Percentiles rank a stretch among this genome's conserved stretches.
These are phyloP conservation scores for Serendipita indica DNA, from an alignment of 768 basidiomycete genomes.

Conservation along the genomic window DNA sequence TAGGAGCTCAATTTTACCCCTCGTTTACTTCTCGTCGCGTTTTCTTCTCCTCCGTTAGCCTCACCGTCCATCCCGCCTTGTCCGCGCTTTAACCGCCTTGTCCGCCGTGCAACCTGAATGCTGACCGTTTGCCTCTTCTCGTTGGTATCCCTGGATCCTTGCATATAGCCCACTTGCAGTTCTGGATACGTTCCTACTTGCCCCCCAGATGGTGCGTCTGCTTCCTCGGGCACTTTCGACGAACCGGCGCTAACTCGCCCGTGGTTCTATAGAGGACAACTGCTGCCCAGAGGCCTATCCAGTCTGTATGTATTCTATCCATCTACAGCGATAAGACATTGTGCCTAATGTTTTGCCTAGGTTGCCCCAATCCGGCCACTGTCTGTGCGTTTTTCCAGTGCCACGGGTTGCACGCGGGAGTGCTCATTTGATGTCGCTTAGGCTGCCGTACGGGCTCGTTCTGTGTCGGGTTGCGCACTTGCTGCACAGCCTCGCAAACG, in stretches of 20 bases:
- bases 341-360: not conserved
- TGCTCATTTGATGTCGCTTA: not conserved
- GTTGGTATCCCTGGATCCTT: too few species aligned
- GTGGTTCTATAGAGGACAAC: not conserved
- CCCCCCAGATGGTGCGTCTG: not conserved
- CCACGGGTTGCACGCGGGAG: not conserved
- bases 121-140: too few species aligned
- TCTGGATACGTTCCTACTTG: not conserved
- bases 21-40: too few species aligned
- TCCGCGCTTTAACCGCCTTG: too few species aligned
- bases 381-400: not conserved
- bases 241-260: not conserved
- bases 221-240: not conserved
- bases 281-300: not conserved
- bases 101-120: too few species aligned
- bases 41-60: too few species aligned
- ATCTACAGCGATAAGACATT: too few species aligned
- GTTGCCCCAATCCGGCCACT: not conserved
- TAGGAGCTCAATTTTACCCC: too few species aligned
- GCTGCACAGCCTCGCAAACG: not conserved
- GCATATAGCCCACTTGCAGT: too few species aligned
- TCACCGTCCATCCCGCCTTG: too few species aligned
- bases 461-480: not conserved
- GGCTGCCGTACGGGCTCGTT: not conserved
- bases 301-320: not conserved